Evolutionary conservation across 2,329 filamentous ascomycete genomes (phyloP).

Genomic region (Fonsecaea monophora): DNA sequence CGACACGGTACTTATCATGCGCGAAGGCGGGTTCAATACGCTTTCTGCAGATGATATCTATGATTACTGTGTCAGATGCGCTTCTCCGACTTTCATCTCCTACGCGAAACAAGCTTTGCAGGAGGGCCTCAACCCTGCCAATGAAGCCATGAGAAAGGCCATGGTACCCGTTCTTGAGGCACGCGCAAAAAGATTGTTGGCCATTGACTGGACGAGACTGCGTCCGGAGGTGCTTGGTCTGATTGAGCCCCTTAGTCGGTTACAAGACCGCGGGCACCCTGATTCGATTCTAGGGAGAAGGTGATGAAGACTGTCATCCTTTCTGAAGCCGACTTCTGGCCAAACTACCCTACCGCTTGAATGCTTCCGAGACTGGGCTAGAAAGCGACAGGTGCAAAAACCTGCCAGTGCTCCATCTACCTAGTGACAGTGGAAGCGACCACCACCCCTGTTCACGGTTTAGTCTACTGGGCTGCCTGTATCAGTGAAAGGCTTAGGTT

Average conservation of each 20-base stretch:
- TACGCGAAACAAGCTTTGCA: conserved; percentile 10
- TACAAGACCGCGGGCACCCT: not conserved
- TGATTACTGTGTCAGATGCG: conserved; percentile 35
- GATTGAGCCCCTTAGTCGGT: not conserved
- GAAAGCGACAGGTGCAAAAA: not conserved
- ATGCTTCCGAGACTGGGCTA: not conserved
- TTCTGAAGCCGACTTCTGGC: not conserved
- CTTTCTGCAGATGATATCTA: conserved; percentile 32
- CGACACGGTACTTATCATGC: conserved; percentile 32
- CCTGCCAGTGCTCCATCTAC: not conserved
- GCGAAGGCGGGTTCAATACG: conserved; percentile 34
- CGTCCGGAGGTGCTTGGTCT: not conserved
- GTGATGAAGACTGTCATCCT: not conserved
- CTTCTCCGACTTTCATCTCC: conserved; percentile 16
- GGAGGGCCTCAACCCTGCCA: conserved; percentile 5
- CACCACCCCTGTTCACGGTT: not conserved
- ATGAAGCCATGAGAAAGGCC: conserved; percentile 22
- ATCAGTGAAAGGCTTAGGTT: not conserved
- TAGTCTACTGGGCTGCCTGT: not conserved
- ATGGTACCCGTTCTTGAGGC: conserved; percentile 23
- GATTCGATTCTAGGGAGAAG: not conserved
- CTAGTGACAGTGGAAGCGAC: not conserved
- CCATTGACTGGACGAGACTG: conserved; percentile 26
- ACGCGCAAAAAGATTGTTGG: conserved; percentile 22
- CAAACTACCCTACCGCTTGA: not conserved